A percentile compares a stretch with the other conserved stretches of the same genome.
Conservation (phyloP, 1,284 basidiomycete genomes). For the Irpex sp. region DNA sequence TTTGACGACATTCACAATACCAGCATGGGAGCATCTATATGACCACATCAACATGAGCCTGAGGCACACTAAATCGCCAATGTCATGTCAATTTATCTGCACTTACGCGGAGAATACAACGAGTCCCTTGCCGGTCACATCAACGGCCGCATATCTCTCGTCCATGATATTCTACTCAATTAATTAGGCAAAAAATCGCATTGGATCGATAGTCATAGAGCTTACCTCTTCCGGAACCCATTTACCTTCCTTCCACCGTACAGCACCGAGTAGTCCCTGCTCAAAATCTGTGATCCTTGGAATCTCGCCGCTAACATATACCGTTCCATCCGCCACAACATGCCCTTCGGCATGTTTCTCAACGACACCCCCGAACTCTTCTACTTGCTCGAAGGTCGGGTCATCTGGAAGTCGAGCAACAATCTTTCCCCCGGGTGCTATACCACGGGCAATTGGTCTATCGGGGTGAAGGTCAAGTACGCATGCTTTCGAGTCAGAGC, state of each 20-base stretch:
- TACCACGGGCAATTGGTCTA: constrained; percentile 70
- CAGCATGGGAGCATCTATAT: constrained; percentile 75
- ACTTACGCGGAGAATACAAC: constrained; percentile 79
- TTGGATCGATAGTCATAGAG: background rate
- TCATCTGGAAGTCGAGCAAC: constrained; percentile 61
- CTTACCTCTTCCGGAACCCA: constrained; percentile 65
- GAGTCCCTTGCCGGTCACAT: constrained; percentile 76
- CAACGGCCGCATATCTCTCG: constrained; percentile 74
- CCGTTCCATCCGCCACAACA: constrained; percentile 51
- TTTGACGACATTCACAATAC: constrained; percentile 78
- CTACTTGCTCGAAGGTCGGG: constrained; percentile 68
- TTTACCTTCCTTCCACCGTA: constrained; percentile 54
- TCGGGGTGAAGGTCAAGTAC: constrained; percentile 73
- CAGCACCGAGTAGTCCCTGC: constrained; percentile 60
- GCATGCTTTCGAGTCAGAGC: constrained; percentile 30
- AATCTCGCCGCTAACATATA: constrained; percentile 80
- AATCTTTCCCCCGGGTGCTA: constrained; percentile 58
- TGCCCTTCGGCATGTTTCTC: constrained; percentile 59
- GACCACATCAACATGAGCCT: background rate
- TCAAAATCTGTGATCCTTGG: constrained; percentile 69
- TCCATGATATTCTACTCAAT: constrained; percentile 66
- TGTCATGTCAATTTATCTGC: background rate
- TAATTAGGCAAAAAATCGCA: background rate
- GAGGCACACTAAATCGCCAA: background rate
- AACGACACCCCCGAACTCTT: constrained; percentile 48